Evolutionary conservation across 2,329 filamentous ascomycete species (phyloP).

Genomic region (Teratosphaeria destructans): DNA sequence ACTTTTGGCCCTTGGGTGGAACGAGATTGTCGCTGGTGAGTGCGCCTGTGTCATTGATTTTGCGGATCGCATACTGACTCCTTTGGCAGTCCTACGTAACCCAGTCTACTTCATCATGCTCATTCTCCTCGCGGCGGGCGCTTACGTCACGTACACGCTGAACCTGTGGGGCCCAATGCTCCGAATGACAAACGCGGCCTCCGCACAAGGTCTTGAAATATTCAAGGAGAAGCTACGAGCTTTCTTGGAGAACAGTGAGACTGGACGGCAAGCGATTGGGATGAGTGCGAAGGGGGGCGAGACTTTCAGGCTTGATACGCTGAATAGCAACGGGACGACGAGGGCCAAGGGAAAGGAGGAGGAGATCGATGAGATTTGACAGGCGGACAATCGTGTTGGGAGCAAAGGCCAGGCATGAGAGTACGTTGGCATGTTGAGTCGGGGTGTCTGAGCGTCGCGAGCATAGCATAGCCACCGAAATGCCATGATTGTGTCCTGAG

Average conservation of each 20-base stretch:
- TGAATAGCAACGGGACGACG: slow-evolving; percentile 35
- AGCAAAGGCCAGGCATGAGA: neutral
- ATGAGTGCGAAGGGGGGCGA: slow-evolving; percentile 52
- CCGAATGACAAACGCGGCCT: slow-evolving; percentile 87
- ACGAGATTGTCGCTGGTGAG: slow-evolving; percentile 89
- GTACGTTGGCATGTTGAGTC: neutral
- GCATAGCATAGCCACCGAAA: neutral
- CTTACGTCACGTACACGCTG: slow-evolving; percentile 84
- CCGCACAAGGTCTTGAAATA: slow-evolving; percentile 75
- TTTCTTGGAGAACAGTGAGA: slow-evolving; percentile 80
- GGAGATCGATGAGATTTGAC: slow-evolving; percentile 27
- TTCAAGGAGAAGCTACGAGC: slow-evolving; percentile 85
- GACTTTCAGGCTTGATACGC: slow-evolving; percentile 31
- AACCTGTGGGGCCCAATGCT: slow-evolving; percentile 94
- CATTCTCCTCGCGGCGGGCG: slow-evolving; percentile 62
- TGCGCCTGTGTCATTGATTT: slow-evolving; percentile 5
- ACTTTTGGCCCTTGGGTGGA: slow-evolving; percentile 90
- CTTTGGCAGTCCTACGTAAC: slow-evolving; percentile 73
- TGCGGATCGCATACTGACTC: neutral
- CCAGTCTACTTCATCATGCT: slow-evolving; percentile 86
- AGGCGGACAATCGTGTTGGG: neutral
- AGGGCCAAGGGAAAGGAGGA: slow-evolving; percentile 23
- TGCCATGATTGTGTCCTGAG: neutral
- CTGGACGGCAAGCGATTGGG: slow-evolving; percentile 69
- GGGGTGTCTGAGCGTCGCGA: neutral